Evolutionary conservation across 208 protist species (phyloP).

Genomic region (Crithidia expoeki): DNA sequence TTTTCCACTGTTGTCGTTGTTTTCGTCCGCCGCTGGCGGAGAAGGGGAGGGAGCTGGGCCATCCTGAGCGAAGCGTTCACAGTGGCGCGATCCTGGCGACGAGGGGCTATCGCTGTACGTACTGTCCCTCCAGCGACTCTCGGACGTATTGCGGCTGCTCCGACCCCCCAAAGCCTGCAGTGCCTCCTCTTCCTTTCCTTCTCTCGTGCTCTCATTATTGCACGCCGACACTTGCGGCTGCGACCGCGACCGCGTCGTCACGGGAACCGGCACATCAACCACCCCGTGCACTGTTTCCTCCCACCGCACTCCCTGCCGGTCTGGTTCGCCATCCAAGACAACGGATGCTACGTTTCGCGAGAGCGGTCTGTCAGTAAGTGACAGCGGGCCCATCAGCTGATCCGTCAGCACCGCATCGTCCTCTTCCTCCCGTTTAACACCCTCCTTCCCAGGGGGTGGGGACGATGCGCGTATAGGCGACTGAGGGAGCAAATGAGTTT

Average conservation of each 20-base stretch:
- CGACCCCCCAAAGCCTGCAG: background rate
- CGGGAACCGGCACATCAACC: background rate
- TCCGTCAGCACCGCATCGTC: conserved; percentile 17
- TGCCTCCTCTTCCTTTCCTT: background rate
- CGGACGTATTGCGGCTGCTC: conserved; percentile 2
- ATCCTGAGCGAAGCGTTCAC: background rate
- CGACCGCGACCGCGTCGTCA: background rate
- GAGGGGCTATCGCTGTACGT: conserved; percentile 10
- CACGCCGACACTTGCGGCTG: background rate
- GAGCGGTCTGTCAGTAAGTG: background rate
- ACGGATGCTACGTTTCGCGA: background rate
- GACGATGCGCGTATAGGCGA: background rate
- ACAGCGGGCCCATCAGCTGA: conserved; percentile 10
- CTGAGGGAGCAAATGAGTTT: background rate
- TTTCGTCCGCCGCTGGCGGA: background rate
- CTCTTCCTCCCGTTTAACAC: background rate
- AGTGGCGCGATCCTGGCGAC: conserved; percentile 4
- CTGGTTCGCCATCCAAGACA: background rate
- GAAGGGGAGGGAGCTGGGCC: background rate
- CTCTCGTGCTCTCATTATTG: background rate
- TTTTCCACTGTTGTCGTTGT: background rate
- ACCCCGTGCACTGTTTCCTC: background rate
- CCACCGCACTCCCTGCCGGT: background rate
- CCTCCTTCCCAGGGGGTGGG: background rate
- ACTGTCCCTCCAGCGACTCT: conserved; percentile 5